Evolutionary conservation across 2,329 filamentous ascomycete genomes (phyloP).

Genomic region (Beauveria brongniartii): DNA sequence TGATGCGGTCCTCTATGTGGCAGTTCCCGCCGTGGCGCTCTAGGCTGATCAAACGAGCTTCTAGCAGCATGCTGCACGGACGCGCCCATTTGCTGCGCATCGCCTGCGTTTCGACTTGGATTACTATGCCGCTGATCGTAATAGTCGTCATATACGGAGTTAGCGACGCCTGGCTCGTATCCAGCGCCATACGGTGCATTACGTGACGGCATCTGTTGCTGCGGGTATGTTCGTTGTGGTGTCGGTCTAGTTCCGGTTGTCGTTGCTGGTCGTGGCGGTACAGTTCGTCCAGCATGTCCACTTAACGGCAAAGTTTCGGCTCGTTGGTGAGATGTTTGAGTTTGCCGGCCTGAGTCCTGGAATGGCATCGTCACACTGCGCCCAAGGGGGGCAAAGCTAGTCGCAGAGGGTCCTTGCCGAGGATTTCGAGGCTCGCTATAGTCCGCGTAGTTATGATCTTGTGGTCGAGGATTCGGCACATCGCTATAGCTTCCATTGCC

Average conservation of each 20-base stretch:
- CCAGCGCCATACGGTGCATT: conserved; percentile 2
- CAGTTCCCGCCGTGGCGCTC: conserved; percentile 31
- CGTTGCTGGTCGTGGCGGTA: conserved; percentile 48
- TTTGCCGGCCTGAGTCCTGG: conserved; percentile 34
- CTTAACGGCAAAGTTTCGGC: conserved; percentile 40
- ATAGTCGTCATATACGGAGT: conserved; percentile 18
- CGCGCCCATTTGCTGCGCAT: neutral
- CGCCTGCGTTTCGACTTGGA: conserved; percentile 16
- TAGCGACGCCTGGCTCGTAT: conserved; percentile 6
- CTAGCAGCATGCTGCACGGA: conserved; percentile 21
- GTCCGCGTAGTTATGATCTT: conserved; percentile 18
- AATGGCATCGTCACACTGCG: conserved; percentile 56
- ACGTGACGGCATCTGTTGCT: conserved; percentile 16
- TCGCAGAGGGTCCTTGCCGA: conserved; percentile 21
- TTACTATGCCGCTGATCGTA: conserved; percentile 20
- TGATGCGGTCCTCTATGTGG: conserved; percentile 42
- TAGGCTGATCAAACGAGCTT: conserved; percentile 41
- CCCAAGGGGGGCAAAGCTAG: conserved; percentile 42
- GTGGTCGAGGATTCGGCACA: conserved; percentile 14
- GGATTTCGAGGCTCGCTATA: conserved; percentile 13
- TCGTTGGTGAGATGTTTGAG: conserved; percentile 25
- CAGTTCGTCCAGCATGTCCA: conserved; percentile 34
- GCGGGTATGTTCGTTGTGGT: conserved; percentile 8
- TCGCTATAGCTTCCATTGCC: neutral
- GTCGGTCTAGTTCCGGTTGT: conserved; percentile 37